phyloP scores from a whole-genome alignment of 2,329 filamentous ascomycete species.

The Aspergillus udagawae region DNA sequence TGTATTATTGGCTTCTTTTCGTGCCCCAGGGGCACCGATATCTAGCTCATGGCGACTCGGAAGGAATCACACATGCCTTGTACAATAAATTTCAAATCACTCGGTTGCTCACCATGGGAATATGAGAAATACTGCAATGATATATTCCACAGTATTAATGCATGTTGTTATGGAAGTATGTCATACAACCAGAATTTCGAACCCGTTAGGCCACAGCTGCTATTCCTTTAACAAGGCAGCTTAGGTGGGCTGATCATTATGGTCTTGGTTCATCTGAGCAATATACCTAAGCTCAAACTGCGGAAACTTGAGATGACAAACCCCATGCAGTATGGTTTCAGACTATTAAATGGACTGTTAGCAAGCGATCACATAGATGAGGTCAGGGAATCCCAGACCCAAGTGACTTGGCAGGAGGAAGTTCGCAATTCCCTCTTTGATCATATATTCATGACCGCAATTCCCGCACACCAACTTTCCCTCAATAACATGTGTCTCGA shows the following conservation, averaged over 20 bases:
- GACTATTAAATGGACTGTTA: constrained; percentile 2
- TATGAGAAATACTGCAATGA: background rate
- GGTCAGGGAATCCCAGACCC: constrained; percentile 38
- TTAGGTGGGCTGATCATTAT: background rate
- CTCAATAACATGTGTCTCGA: constrained; percentile 86
- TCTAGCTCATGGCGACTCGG: background rate
- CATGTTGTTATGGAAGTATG: background rate
- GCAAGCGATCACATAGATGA: background rate
- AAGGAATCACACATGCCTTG: constrained; percentile 20
- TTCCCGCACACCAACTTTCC: constrained; percentile 86
- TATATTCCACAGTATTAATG: background rate
- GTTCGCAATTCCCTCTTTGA: constrained; percentile 95
- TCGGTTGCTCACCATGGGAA: background rate
- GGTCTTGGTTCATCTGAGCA: background rate
- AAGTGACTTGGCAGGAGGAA: constrained; percentile 91
- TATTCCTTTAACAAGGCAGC: too few relatives aligned
- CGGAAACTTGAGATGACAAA: background rate
- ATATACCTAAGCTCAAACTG: background rate
- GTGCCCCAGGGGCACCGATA: constrained; percentile 9
- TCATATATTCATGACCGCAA: constrained; percentile 89
- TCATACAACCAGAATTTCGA: background rate
- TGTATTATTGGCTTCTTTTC: constrained; percentile 10
- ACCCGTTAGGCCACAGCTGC: too few relatives aligned
- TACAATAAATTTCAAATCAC: constrained; percentile 17
- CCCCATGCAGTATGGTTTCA: background rate